Conservation (phyloP, 352 stramenopile genomes). For the Blastocystis sp. region DNA sequence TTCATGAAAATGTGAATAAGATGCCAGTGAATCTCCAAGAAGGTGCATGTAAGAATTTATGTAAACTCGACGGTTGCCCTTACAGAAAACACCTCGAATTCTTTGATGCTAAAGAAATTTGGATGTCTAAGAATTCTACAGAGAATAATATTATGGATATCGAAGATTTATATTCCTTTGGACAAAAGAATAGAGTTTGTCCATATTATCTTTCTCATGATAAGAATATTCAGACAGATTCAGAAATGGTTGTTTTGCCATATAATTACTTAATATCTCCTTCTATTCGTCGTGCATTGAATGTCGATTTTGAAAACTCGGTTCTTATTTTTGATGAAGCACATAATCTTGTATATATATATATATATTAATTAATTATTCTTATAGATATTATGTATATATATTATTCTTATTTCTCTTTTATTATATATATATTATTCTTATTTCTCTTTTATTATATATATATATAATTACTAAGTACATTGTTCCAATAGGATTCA, state of each 20-base stretch:
- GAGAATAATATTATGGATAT: constrained; percentile 75
- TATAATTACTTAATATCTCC: constrained; percentile 99
- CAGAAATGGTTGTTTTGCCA: constrained; percentile 86
- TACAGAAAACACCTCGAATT: constrained; percentile 1
- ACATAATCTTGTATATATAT: constrained; percentile 79
- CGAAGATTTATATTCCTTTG: constrained; percentile 73
- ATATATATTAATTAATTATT: constrained; percentile 7
- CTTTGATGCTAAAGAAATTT: not conserved
- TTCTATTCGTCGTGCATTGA: constrained; percentile 51
- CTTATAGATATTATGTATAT: no score
- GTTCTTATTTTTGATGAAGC: constrained; percentile 98
- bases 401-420: no score
- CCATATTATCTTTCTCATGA: constrained; percentile 83
- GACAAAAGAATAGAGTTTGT: constrained; percentile 55
- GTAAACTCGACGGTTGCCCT: not conserved
- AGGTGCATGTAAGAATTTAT: constrained; percentile 44
- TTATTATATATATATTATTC: no score
- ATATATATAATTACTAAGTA: no score
- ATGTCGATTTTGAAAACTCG: constrained; percentile 77
- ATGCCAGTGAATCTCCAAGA: not conserved
- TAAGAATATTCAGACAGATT: constrained; percentile 56
- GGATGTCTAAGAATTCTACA: constrained; percentile 42
- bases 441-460: no score
- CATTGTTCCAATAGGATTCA: no score
- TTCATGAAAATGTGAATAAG: constrained; percentile 46